These are phyloP conservation scores for Aristolochia contorta DNA, from an alignment of 164 flowering plant species.

Conservation along the genomic window DNA sequence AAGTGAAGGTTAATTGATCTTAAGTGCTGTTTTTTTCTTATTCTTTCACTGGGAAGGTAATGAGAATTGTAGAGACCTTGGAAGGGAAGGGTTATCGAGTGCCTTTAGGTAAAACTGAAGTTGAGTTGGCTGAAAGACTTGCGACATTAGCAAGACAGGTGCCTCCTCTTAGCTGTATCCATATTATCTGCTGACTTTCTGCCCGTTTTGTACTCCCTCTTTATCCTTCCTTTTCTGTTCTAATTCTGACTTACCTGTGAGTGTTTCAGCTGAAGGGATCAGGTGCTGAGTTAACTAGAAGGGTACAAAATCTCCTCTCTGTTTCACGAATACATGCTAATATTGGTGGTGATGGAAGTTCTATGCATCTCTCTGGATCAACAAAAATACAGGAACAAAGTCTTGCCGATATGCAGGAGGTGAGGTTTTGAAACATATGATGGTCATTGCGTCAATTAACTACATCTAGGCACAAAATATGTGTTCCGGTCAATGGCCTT, in stretches of 20 bases:
- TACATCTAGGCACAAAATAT: neutral
- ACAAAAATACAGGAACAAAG: slow-evolving; percentile 86
- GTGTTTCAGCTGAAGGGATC: slow-evolving; percentile 74
- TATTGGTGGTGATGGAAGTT: slow-evolving; percentile 43
- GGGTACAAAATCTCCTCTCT: slow-evolving; percentile 79
- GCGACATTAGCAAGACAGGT: slow-evolving; percentile 84
- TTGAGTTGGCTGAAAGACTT: slow-evolving; percentile 84
- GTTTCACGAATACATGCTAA: slow-evolving; percentile 69
- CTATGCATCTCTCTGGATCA: slow-evolving; percentile 75
- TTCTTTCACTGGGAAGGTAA: slow-evolving; percentile 28
- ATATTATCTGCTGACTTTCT: no score
- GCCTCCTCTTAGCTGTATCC: neutral
- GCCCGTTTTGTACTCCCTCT: no score
- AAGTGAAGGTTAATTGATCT: no score
- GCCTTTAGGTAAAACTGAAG: slow-evolving; percentile 84
- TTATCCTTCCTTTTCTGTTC: neutral
- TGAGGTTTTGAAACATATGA: slow-evolving; percentile 11
- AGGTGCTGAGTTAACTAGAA: slow-evolving; percentile 86
- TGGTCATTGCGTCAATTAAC: neutral
- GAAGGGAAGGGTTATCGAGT: slow-evolving; percentile 82
- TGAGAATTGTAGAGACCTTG: slow-evolving; percentile 91
- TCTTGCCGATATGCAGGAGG: slow-evolving; percentile 95
- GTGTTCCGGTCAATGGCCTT: no score
- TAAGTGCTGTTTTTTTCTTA: neutral
- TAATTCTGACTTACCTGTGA: slow-evolving; percentile 8